A percentile compares a stretch with the other conserved stretches of the same genome.
Evolutionary conservation across 192 early-diverging fungal species (phyloP).

Genomic region (Backusella australiensis): DNA sequence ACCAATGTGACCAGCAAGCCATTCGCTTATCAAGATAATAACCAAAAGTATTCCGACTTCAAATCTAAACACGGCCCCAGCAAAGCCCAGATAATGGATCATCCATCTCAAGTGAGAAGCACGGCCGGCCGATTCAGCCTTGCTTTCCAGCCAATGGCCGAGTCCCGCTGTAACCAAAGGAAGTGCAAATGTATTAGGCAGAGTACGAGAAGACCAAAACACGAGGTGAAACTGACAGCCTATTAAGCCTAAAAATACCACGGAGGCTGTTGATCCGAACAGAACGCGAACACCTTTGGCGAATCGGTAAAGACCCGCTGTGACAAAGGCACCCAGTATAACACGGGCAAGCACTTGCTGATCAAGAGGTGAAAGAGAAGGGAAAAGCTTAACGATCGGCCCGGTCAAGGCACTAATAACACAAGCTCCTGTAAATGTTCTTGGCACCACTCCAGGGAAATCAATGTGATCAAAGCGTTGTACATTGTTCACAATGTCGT

Average conservation of each 20-base stretch:
- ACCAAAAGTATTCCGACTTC: conserved; percentile 45
- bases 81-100: conserved; percentile 43
- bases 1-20: conserved; percentile 14
- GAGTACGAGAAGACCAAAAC: conserved; percentile 85
- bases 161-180: conserved; percentile 46
- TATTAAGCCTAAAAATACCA: conserved; percentile 51
- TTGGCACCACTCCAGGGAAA: conserved; percentile 95
- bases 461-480: conserved; percentile 78
- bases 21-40: conserved; percentile 41
- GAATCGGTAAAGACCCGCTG: conserved; percentile 49
- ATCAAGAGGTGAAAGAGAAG: not conserved
- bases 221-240: conserved; percentile 82
- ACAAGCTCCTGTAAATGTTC: conserved; percentile 87
- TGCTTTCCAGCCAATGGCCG: conserved; percentile 24
- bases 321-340: conserved; percentile 49
- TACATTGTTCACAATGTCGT: conserved; percentile 76
- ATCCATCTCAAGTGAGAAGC: conserved; percentile 32
- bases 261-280: conserved; percentile 58
- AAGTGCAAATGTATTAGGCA: conserved; percentile 88
- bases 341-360: conserved; percentile 38
- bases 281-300: conserved; percentile 45
- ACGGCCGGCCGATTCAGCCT: not conserved
- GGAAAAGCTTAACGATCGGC: conserved; percentile 35
- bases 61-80: conserved; percentile 53
- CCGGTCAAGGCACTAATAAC: conserved; percentile 48